Evolutionary conservation across 2,329 filamentous ascomycete genomes (phyloP).

Genomic region (Diaporthe amygdali): DNA sequence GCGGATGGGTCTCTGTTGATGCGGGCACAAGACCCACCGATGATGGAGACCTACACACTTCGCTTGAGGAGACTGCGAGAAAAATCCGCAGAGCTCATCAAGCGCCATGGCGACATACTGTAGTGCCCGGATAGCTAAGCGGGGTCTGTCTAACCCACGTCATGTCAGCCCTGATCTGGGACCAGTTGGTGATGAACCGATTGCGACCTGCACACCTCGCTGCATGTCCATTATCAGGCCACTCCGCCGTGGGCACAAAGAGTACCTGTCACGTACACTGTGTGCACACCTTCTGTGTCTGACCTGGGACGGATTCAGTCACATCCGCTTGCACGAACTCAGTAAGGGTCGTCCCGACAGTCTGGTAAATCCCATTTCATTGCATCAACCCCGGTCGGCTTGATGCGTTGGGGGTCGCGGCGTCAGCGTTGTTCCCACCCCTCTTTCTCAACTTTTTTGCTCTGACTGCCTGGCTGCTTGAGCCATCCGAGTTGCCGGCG

Average conservation of each 20-base stretch:
- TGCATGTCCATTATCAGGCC: neutral
- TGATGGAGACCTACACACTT: neutral
- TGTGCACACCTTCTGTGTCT: neutral
- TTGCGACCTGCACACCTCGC: neutral
- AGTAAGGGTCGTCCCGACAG: slow-evolving; percentile 23
- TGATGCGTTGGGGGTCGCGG: neutral
- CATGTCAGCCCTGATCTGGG: slow-evolving; percentile 15
- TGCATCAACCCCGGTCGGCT: neutral
- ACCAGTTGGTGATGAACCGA: neutral
- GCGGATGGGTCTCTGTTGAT: neutral
- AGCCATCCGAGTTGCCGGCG: neutral
- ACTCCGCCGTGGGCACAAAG: neutral
- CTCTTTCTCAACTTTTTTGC: neutral
- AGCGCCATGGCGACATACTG: neutral
- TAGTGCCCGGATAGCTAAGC: neutral
- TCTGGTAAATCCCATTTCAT: slow-evolving; percentile 17
- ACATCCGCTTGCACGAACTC: slow-evolving; percentile 7
- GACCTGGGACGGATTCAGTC: neutral
- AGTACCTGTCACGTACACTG: neutral
- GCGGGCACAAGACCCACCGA: neutral
- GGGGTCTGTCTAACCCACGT: neutral
- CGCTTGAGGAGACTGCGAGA: neutral
- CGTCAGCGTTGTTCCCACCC: slow-evolving; percentile 9
- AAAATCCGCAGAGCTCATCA: neutral
- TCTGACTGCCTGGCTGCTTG: neutral